phyloP scores from a whole-genome alignment of 306 rosid species.

The Lathyrus tuberosus region DNA sequence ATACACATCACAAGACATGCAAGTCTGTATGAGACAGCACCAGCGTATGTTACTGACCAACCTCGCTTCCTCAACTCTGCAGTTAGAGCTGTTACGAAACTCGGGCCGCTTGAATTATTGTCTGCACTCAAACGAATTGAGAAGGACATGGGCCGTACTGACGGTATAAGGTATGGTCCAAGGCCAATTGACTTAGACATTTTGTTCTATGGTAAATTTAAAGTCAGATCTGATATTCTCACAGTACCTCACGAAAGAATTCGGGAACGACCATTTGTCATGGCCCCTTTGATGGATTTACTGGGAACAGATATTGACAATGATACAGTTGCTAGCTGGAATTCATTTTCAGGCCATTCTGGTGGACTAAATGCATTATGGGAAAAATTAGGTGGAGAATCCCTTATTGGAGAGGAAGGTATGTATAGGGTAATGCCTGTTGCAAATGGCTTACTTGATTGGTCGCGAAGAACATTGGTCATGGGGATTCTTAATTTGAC shows the following conservation, averaged over 20 bases:
- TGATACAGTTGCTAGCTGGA: conserved; percentile 75
- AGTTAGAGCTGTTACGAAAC: conserved; percentile 78
- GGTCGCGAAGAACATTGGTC: conserved; percentile 68
- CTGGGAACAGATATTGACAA: conserved; percentile 66
- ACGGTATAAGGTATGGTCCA: conserved; percentile 87
- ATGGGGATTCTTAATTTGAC: conserved; percentile 93
- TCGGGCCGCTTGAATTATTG: conserved; percentile 84
- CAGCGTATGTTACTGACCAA: conserved; percentile 84
- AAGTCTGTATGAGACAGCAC: conserved; percentile 89
- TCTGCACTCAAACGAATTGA: conserved; percentile 74
- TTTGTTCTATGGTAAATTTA: conserved; percentile 76
- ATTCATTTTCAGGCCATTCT: conserved; percentile 67
- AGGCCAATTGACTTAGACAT: conserved; percentile 92
- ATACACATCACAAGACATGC: conserved; percentile 74
- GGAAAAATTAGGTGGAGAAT: conserved; percentile 81
- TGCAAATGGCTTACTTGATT: conserved; percentile 64
- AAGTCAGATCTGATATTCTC: conserved; percentile 67
- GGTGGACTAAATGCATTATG: conserved; percentile 65
- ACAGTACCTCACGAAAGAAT: conserved; percentile 85
- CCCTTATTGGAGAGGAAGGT: conserved; percentile 80
- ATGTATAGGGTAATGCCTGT: conserved; percentile 80
- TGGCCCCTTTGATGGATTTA: conserved; percentile 90
- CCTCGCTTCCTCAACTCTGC: conserved; percentile 90
- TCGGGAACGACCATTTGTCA: conserved; percentile 93
- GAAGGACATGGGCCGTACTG: conserved; percentile 71